Base-by-base conservation (phyloP, 441 rosid genomes). In the Hura crepitans region DNA sequence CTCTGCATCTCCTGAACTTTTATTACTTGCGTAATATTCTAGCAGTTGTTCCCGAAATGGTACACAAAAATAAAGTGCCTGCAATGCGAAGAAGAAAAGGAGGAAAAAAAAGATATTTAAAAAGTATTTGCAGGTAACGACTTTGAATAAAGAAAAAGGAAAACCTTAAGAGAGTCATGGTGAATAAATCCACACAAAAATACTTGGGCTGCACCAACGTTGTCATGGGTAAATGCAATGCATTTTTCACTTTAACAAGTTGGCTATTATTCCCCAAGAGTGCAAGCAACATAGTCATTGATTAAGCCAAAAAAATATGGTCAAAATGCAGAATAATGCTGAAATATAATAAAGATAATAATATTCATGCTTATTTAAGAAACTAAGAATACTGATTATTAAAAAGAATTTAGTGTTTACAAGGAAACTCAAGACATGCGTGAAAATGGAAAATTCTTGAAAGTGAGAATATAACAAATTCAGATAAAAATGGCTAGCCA, bases 51-150 rank as follows among this genome's bases (percentile, higher is more conserved):
- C 96, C 53, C 97, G 99, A 82, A 95, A 95, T 33, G 98, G 97
- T 67, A 88, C 97, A 68, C 99, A 95, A 74, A 95, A 95, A 65
- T 92, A 95, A 79, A 95, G 98, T 45, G 98, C 99, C 99, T 95
- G 88, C 81, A 80, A 23, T 31, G 60, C 35, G 70, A 57, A 51
- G 49, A 65, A 13, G 25, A 27, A 45, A 62, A 69, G 5, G 37
- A 35, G 35, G 37, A 23, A 68, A 65, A 1, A 22, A 31, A 43
- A 66, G 56, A 4, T 15, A 5, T 22, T 35, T 15, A 47, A 7
- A 17, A 22, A 20, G 17, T 28, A 71, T 27, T 5, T 20, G 0
- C 22, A 5, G n/a, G 11, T 18, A 18, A 60, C 1, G 53, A 35
- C 20, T 20, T 49, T 5, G 11, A 61, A 62, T 17, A 43, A 5